Evolutionary conservation across 306 rosid species (phyloP).

Genomic region (Rubus idaeus): DNA sequence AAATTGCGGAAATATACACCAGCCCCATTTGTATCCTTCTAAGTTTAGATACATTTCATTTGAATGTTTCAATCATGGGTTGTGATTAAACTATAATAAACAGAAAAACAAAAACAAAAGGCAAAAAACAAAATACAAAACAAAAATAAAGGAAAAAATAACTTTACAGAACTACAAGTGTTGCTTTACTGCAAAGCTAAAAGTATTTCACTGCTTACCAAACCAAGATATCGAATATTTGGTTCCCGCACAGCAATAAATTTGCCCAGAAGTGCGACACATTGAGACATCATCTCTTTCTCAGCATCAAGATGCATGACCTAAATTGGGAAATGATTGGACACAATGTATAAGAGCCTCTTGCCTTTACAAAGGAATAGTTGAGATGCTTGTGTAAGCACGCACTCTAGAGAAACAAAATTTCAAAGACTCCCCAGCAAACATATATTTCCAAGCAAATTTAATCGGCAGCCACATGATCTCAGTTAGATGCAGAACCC

Average conservation of each 20-base stretch:
- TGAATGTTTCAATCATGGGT: not conserved
- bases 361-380: not conserved
- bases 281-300: conserved; percentile 99
- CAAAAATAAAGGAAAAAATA: not conserved
- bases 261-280: conserved; percentile 98
- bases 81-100: not conserved
- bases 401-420: not conserved
- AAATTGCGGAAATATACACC: conserved; percentile 24
- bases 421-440: not conserved
- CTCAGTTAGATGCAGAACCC: not conserved
- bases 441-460: not conserved
- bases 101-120: not conserved
- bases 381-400: not conserved
- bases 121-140: not conserved
- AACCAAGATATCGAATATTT: conserved; percentile 95
- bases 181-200: not conserved
- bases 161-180: not conserved
- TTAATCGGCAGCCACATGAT: not conserved
- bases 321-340: conserved; percentile 46
- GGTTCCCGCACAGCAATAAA: conserved; percentile 99
- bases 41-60: not conserved
- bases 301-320: conserved; percentile 99
- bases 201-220: conserved; percentile 56
- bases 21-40: conserved; percentile 26
- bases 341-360: conserved; percentile 17